phyloP scores from a whole-genome alignment of 305 asterid species.

The Petunia hybrid region DNA sequence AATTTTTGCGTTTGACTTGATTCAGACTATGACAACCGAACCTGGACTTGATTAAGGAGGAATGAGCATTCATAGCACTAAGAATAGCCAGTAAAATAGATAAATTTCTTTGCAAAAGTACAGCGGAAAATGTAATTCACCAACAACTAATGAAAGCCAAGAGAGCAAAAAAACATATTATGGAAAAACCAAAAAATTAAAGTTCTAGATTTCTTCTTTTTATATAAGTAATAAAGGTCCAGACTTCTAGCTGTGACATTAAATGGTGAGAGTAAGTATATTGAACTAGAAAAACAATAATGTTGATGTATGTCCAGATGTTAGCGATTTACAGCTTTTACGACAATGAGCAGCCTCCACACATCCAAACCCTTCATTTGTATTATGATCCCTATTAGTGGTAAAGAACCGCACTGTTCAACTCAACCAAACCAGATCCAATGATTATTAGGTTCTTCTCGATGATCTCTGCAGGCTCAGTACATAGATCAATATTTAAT shows the following conservation, averaged over 20 bases:
- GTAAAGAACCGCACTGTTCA: neutral
- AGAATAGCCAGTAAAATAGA: neutral
- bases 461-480: neutral
- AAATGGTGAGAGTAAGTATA: neutral
- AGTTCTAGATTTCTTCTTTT: too few relatives aligned
- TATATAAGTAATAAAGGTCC: neutral
- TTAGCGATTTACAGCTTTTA: neutral
- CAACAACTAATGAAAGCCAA: neutral
- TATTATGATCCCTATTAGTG: neutral
- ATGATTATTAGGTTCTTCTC: neutral
- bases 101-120: neutral
- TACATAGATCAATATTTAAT: neutral
- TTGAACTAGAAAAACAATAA: neutral
- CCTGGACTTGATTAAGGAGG: neutral
- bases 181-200: neutral
- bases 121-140: slow-evolving; percentile 18
- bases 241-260: neutral
- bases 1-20: slow-evolving; percentile 3
- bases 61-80: neutral
- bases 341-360: neutral
- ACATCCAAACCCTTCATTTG: neutral
- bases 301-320: neutral
- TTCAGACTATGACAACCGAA: neutral
- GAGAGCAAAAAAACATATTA: neutral
- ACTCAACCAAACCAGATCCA: slow-evolving; percentile 1